phyloP scores from a whole-genome alignment of 1,284 basidiomycete genomes.

The Cutaneotrichosporon cyanovorans region DNA sequence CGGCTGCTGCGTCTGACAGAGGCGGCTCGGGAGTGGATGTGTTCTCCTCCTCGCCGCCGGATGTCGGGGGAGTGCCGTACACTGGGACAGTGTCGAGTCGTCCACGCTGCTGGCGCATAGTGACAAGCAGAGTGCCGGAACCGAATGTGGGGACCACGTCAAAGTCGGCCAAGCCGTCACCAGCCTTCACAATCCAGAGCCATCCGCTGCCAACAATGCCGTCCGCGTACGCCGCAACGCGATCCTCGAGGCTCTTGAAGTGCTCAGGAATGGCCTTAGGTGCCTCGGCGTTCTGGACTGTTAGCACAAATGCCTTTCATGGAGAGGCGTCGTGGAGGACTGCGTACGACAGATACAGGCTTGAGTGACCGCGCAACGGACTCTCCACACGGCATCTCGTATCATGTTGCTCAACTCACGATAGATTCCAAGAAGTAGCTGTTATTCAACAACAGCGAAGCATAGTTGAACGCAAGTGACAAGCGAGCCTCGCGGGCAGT shows the following conservation, averaged over 20 bases:
- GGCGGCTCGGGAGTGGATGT: constrained; percentile 4
- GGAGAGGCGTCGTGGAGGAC: not conserved
- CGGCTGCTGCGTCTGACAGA: not conserved
- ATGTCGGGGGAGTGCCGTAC: constrained; percentile 23
- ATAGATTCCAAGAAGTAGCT: constrained; percentile 84
- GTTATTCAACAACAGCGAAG: constrained; percentile 87
- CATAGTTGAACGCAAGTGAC: constrained; percentile 80
- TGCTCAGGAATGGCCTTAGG: constrained; percentile 23
- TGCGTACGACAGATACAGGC: too few species aligned
- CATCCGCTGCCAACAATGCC: constrained; percentile 55
- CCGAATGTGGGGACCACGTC: constrained; percentile 62
- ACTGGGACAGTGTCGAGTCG: constrained; percentile 24
- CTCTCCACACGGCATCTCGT: not conserved
- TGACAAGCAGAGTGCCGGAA: constrained; percentile 77
- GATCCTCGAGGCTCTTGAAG: constrained; percentile 30
- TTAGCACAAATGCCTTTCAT: not conserved
- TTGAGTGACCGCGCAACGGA: not conserved
- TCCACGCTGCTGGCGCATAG: constrained; percentile 42
- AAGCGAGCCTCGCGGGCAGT: constrained; percentile 57
- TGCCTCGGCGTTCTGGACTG: constrained; percentile 25
- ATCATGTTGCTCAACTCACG: constrained; percentile 51
- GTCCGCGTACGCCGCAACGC: constrained; percentile 39
- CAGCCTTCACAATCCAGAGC: constrained; percentile 53
- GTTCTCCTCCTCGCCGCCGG: constrained; percentile 3
- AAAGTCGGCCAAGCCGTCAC: constrained; percentile 22